Conservation (phyloP, 768 basidiomycete genomes). For the Kondoa malvinella region DNA sequence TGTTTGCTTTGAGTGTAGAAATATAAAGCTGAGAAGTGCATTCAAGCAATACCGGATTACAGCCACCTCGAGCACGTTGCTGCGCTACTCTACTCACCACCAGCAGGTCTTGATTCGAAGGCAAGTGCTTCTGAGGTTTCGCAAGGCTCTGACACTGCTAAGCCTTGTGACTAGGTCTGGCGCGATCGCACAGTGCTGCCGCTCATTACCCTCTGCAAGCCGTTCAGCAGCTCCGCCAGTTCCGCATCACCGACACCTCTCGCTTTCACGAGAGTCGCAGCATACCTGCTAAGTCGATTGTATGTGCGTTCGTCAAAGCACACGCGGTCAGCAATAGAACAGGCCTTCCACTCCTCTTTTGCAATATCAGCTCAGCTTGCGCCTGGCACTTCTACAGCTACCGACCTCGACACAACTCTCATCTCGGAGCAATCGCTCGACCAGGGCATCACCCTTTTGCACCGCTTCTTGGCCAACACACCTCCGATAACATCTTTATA, state of each 20-base stretch:
- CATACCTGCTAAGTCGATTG: background rate
- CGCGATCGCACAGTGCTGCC: background rate
- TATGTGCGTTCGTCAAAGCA: background rate
- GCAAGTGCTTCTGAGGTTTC: conserved; percentile 37
- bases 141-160: conserved; percentile 7
- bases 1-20: background rate
- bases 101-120: conserved; percentile 42
- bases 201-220: background rate
- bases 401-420: background rate
- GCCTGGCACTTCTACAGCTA: too few relatives aligned
- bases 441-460: background rate
- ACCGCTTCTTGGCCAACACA: background rate
- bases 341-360: background rate
- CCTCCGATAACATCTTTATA: background rate
- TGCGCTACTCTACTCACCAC: conserved; percentile 47
- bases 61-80: conserved; percentile 61
- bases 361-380: too few relatives aligned
- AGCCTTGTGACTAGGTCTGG: conserved; percentile 44
- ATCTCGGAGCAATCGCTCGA: background rate
- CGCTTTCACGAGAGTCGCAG: background rate
- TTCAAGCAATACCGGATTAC: conserved; percentile 39
- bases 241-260: conserved; percentile 19
- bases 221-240: conserved; percentile 44
- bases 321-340: background rate
- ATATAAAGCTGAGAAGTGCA: too few relatives aligned